Evolutionary conservation across 768 basidiomycete species (phyloP), one percentile per base, ranked within the genome.

Genomic region (Suillus plorans): DNA sequence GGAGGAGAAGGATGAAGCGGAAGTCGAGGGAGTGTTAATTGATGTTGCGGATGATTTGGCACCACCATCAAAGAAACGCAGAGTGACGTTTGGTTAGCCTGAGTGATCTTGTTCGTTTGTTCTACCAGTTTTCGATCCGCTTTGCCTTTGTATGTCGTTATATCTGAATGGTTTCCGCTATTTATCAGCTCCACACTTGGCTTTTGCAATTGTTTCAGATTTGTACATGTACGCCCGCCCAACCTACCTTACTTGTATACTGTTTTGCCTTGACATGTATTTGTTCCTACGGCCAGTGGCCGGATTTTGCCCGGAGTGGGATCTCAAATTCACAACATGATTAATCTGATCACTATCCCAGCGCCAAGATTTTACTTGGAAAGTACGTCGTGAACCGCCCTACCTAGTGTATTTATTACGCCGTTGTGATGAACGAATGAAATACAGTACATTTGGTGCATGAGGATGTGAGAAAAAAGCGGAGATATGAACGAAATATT

Each of bases 1-100:
- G 18, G 52, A 70, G 56, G 75, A 71, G 39, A 64, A 69, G 49
- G 76, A 78, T 65, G 76, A 78, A 62, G 73, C 75, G 31, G 74
- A 79, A 67, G 77, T 79, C 45, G 73, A 78, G 67, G 68, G 64
- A 64, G 73, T 71, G 10, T 68, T 77, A 22, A 59, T 56, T 37
- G 69, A 65, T 42, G 69, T 9, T 28, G 61, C 12, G 63, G 66
- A 12, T 74, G 72, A 80, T 65, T 68, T 71, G 50, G 77, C 77
- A 16, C 81, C 82, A 2, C 85, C 84, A 10, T 69, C 77, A 55
- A 88, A 85, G 78, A 87, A 80, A 73, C 81, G 86, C 66, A 81
- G 82, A 67, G 79, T 72, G 71, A 75, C 77, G 63, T 68, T 34
- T 75, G 64, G 70, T 49, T 42, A 36, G 22, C 25, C 44, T 56